These are phyloP conservation scores for Gonapodya prolifera DNA, from an alignment of 192 early-diverging fungal species.

Conservation along the genomic window DNA sequence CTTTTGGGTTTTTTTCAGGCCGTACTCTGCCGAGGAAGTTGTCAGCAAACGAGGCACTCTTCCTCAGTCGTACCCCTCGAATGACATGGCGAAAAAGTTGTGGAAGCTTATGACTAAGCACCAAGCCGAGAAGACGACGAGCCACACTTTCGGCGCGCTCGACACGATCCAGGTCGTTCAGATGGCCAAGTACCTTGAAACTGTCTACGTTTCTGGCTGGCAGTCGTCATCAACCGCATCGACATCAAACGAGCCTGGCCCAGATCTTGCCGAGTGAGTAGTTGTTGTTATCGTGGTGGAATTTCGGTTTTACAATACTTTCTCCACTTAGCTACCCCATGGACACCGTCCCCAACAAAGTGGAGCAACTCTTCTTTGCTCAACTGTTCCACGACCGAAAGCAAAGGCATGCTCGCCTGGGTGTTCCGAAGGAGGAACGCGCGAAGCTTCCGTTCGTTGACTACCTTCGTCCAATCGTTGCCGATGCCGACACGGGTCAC, in stretches of 20 bases:
- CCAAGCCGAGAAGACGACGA: constrained; percentile 63
- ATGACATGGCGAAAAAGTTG: constrained; percentile 84
- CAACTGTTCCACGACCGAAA: constrained; percentile 96
- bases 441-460: constrained; percentile 62
- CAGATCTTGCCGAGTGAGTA: constrained; percentile 85
- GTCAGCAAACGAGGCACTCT: constrained; percentile 81
- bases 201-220: constrained; percentile 96
- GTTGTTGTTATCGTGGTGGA: too few relatives aligned
- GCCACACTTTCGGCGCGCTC: constrained; percentile 87
- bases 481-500: constrained; percentile 96
- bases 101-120: constrained; percentile 70
- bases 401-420: constrained; percentile 80
- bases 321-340: not conserved
- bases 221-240: constrained; percentile 94
- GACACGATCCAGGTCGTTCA: constrained; percentile 90
- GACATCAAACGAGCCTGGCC: constrained; percentile 88
- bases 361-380: constrained; percentile 94
- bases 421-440: constrained; percentile 49
- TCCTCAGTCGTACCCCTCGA: constrained; percentile 58
- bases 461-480: constrained; percentile 88
- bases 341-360: constrained; percentile 89
- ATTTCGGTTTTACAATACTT: too few relatives aligned
- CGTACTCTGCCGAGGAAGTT: constrained; percentile 51
- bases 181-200: constrained; percentile 95
- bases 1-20: not conserved